phyloP scores from a whole-genome alignment of 1,284 basidiomycete genomes.

The Xerocomus amazonicus region DNA sequence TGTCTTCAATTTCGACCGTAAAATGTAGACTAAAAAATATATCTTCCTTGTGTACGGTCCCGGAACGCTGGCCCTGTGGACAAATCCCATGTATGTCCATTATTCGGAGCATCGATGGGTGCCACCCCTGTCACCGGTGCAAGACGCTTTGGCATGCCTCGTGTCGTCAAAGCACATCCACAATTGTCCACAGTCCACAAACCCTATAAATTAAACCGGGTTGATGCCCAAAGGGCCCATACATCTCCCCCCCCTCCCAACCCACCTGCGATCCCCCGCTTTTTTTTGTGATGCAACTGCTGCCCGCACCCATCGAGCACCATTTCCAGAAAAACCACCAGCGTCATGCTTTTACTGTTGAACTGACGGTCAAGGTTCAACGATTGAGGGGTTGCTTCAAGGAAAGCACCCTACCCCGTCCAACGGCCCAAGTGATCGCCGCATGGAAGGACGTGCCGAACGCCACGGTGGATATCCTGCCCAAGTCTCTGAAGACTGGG shows the following conservation, averaged over 20 bases:
- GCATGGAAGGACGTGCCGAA: conserved; percentile 27
- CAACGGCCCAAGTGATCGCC: conserved; percentile 11
- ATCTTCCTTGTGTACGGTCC: neutral
- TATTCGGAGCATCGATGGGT: conserved; percentile 6
- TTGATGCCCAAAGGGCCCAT: neutral
- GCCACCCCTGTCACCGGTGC: conserved; percentile 15
- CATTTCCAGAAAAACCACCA: conserved; percentile 13
- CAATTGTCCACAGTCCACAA: conserved; percentile 22
- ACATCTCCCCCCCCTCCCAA: neutral
- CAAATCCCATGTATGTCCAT: conserved; percentile 2
- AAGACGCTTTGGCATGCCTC: conserved; percentile 25
- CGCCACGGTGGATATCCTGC: conserved; percentile 7
- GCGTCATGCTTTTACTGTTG: conserved; percentile 8
- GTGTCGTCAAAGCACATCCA: conserved; percentile 25
- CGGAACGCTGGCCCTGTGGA: neutral
- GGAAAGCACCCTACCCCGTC: conserved; percentile 12
- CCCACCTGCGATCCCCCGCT: neutral
- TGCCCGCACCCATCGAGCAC: conserved; percentile 1
- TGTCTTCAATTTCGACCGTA: neutral
- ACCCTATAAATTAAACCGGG: conserved; percentile 19
- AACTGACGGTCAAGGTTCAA: conserved; percentile 15
- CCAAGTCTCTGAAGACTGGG: conserved; percentile 7
- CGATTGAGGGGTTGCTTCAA: conserved; percentile 17
- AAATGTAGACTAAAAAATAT: neutral
- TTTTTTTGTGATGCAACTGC: conserved; percentile 8